Evolutionary conservation across 768 basidiomycete genomes (phyloP).

Genomic region (Phylloporus arenicola): DNA sequence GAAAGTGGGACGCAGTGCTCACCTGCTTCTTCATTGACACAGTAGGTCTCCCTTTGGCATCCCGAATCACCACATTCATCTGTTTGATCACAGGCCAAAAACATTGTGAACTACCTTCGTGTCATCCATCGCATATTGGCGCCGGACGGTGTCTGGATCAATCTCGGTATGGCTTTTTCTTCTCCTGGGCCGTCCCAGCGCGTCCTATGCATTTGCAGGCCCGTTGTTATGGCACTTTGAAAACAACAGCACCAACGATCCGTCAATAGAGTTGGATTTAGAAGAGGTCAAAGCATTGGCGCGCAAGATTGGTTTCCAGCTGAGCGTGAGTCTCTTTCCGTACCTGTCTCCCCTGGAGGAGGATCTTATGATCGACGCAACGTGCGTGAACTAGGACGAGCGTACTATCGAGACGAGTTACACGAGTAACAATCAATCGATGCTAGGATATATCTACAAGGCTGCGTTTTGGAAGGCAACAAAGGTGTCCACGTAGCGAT

Average conservation of each 20-base stretch:
- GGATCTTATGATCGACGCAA: not conserved
- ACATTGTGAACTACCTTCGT: conserved; percentile 86
- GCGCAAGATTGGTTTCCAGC: conserved; percentile 70
- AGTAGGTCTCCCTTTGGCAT: conserved; percentile 35
- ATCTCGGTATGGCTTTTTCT: conserved; percentile 52
- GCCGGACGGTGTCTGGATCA: conserved; percentile 89
- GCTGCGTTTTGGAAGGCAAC: conserved; percentile 80
- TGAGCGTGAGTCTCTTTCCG: conserved; percentile 50
- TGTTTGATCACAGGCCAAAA: conserved; percentile 62
- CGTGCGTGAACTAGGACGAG: conserved; percentile 57
- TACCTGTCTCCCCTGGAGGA: not conserved
- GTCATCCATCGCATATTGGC: conserved; percentile 78
- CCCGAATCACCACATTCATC: not conserved
- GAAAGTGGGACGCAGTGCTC: conserved; percentile 82
- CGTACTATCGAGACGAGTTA: conserved; percentile 77
- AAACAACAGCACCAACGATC: conserved; percentile 75
- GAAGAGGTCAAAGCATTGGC: conserved; percentile 81
- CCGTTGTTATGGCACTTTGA: conserved; percentile 98
- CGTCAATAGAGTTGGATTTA: conserved; percentile 83
- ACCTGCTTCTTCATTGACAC: conserved; percentile 99
- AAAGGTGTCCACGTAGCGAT: conserved; percentile 26
- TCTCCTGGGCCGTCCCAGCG: not conserved
- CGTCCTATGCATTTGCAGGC: conserved; percentile 37
- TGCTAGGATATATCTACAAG: conserved; percentile 83
- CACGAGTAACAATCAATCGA: conserved; percentile 71